Base-by-base conservation (phyloP, 139 green algal genomes). In the Asterochloris sp. region DNA sequence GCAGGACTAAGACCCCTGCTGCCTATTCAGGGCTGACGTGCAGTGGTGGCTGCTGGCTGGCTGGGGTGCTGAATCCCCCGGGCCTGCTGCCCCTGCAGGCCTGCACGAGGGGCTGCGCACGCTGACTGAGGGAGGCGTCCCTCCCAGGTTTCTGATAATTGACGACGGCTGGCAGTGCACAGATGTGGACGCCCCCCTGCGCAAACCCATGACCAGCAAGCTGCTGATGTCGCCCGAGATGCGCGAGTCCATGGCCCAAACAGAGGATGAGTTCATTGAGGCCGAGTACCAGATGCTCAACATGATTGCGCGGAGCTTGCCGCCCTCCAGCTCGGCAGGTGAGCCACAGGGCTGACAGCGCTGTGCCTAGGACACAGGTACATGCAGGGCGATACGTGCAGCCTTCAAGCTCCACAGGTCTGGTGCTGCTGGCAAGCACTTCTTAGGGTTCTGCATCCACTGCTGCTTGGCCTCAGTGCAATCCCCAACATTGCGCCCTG, bases 91-190 rank as follows among this genome's bases (percentile, higher is more conserved):
- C n/a, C 13, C 60, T 69, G 85, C 76, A 85, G 82, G 82, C 16
- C 62, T 86, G 61, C 81, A 84, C 69, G 73, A 95, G 63, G 96
- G 96, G 0, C 84, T 99, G 38, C 28, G 27, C 24, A 90, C 83
- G 74, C 76, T 98, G 76, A 68, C 61, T 17, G 81, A 83, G 0
- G 93, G 91, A 1, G 90, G 90, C 73, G 84, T 92, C 19, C 86
- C 73, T 2, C 92, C 94, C 0, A 89, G 89, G 76, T 86, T 92
- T 69, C 92, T 97, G 26, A 95, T 98, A 85, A 97, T 98, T 28
- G 94, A 97, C 63, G 88, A 89, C 23, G 89, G 89, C 67, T 92
- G 89, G 89, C 89, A 92, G 83, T 89, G 80, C 83, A 92, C 89
- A 10, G 86, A 92, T 38, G 78, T 92, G 83, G 89, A 92, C 61